Evolutionary conservation across 2,329 filamentous ascomycete genomes (phyloP).

Genomic region (Annulohypoxylon truncatum): DNA sequence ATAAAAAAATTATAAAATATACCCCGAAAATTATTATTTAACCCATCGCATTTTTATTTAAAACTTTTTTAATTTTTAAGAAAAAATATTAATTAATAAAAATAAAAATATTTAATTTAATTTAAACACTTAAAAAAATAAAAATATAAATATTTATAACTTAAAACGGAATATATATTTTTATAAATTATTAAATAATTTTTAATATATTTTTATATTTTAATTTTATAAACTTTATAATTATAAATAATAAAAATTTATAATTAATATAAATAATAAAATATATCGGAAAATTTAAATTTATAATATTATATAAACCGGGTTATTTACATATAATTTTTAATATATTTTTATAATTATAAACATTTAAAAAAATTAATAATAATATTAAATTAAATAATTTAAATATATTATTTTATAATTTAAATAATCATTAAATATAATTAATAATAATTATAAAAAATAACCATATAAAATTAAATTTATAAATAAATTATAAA

Average conservation of each 20-base stretch:
- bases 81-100: not conserved
- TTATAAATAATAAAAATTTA: not conserved
- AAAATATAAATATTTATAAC: not conserved
- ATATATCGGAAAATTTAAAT: not conserved
- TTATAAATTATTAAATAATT: not conserved
- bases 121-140: not conserved
- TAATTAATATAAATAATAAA: not conserved
- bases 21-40: not conserved
- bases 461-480: too few relatives aligned
- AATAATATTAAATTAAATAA: too few relatives aligned
- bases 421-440: not conserved
- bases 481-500: not conserved
- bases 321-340: not conserved
- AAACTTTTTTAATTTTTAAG: not conserved
- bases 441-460: not conserved
- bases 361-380: too few relatives aligned
- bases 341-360: not conserved
- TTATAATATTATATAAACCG: not conserved
- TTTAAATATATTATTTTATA: not conserved
- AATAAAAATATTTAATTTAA: not conserved
- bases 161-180: not conserved
- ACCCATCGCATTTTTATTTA: not conserved
- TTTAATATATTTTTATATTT: not conserved
- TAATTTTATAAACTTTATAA: not conserved
- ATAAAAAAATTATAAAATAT: not conserved